Evolutionary conservation across 1,284 basidiomycete genomes (phyloP).

Genomic region (Ganoderma lucidum): DNA sequence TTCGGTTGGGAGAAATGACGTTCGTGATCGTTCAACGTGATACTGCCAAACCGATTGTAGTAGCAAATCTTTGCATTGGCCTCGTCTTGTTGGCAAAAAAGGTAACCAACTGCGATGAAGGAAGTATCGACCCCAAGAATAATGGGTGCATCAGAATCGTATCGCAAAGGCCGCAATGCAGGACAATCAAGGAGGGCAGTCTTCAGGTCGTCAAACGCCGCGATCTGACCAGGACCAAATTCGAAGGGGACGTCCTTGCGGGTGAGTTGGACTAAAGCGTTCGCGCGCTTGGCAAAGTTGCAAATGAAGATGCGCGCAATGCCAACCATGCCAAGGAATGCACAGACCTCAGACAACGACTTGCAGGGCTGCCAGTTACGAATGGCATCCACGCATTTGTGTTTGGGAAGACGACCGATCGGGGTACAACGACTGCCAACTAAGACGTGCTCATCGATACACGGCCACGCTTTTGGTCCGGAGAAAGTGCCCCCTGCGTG

Average conservation of each 20-base stretch:
- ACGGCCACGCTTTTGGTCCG: too few species aligned
- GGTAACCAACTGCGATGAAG: too few species aligned
- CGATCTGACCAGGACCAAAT: not conserved
- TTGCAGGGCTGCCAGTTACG: conserved; percentile 35
- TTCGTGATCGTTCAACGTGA: not conserved
- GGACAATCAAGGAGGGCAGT: not conserved
- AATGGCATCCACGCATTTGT: not conserved
- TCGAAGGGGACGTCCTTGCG: conserved; percentile 33
- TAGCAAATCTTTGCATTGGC: not conserved
- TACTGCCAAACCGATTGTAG: not conserved
- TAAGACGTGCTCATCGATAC: too few species aligned
- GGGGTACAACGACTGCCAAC: too few species aligned
- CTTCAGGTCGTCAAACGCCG: not conserved
- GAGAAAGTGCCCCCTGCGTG: too few species aligned
- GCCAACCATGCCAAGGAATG: conserved; percentile 34
- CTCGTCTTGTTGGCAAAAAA: too few species aligned
- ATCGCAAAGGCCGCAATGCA: not conserved
- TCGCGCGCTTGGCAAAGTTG: conserved; percentile 27
- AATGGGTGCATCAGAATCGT: too few species aligned
- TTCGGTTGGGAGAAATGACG: not conserved
- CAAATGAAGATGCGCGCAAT: conserved; percentile 34
- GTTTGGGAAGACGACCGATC: too few species aligned
- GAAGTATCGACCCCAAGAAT: too few species aligned
- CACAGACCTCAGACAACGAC: conserved; percentile 33
- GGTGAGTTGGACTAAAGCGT: conserved; percentile 27